These are phyloP conservation scores for Brassica balearica DNA, from an alignment of 441 rosid species.

Conservation along the genomic window DNA sequence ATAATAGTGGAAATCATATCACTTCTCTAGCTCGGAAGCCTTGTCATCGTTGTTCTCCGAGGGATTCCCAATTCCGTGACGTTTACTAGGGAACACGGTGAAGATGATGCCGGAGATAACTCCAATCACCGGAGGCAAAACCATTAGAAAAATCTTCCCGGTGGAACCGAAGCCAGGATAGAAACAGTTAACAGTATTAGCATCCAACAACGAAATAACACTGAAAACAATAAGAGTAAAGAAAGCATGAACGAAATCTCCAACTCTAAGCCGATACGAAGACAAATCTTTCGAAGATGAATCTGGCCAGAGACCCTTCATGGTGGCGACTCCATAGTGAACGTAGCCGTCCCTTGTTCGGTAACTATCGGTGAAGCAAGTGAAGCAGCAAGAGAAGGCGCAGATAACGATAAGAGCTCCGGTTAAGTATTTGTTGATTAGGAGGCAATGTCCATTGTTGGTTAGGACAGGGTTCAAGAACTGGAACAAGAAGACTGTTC, in stretches of 20 bases:
- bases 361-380: constrained; percentile 84
- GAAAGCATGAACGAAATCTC: constrained; percentile 80
- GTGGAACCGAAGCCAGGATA: constrained; percentile 63
- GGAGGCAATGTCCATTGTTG: constrained; percentile 69
- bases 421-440: constrained; percentile 61
- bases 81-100: constrained; percentile 69
- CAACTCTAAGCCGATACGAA: constrained; percentile 52
- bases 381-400: constrained; percentile 71
- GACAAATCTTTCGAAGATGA: constrained; percentile 56
- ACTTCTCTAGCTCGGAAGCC: constrained; percentile 35
- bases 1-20: constrained; percentile 9
- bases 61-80: constrained; percentile 91
- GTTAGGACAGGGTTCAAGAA: constrained; percentile 83
- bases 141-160: constrained; percentile 62
- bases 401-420: constrained; percentile 59
- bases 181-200: constrained; percentile 66
- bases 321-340: constrained; percentile 71
- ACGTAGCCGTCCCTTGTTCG: constrained; percentile 53
- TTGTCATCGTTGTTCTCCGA: constrained; percentile 43
- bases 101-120: constrained; percentile 59
- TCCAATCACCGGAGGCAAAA: constrained; percentile 77
- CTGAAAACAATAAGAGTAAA: constrained; percentile 63
- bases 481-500: constrained; percentile 82
- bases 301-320: constrained; percentile 67
- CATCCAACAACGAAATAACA: constrained; percentile 63